Percentiles rank a stretch among this genome's conserved stretches.
Conservation (phyloP, 495 filamentous ascomycete species). For the Hyaloscypha variabilis region DNA sequence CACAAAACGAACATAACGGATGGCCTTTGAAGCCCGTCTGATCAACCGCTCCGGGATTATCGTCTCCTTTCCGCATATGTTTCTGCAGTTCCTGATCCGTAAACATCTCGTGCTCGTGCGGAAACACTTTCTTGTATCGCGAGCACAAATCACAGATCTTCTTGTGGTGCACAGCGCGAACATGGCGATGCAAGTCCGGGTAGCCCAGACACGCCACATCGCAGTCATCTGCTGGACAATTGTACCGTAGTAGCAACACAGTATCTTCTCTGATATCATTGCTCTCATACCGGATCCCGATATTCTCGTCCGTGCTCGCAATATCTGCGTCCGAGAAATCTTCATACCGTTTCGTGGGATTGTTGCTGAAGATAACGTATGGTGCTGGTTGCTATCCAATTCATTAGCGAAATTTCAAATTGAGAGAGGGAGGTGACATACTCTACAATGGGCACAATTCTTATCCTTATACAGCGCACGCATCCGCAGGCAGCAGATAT, state of each 20-base stretch:
- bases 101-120: conserved; percentile 96
- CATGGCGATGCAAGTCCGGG: conserved; percentile 93
- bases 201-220: conserved; percentile 90
- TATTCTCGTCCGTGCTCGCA: conserved; percentile 71
- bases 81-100: conserved; percentile 75
- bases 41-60: conserved; percentile 84
- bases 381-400: conserved; percentile 67
- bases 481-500: conserved; percentile 89
- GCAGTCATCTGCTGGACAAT: conserved; percentile 85
- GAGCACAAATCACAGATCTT: conserved; percentile 96
- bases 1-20: conserved; percentile 92
- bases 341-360: conserved; percentile 75
- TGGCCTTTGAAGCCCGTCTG: conserved; percentile 97
- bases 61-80: conserved; percentile 90
- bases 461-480: conserved; percentile 94
- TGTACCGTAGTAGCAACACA: conserved; percentile 84
- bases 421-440: conserved; percentile 44
- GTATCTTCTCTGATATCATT: conserved; percentile 88
- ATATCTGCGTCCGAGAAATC: conserved; percentile 78
- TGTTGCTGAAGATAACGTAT: conserved; percentile 90
- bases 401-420: neutral
- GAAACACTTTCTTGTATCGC: conserved; percentile 95
- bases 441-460: conserved; percentile 90
- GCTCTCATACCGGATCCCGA: conserved; percentile 89
- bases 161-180: conserved; percentile 76